A percentile compares a stretch with the other conserved stretches of the same genome.
Evolutionary conservation across 2,329 filamentous ascomycete genomes (phyloP).

Genomic region (Grosmannia serpens): DNA sequence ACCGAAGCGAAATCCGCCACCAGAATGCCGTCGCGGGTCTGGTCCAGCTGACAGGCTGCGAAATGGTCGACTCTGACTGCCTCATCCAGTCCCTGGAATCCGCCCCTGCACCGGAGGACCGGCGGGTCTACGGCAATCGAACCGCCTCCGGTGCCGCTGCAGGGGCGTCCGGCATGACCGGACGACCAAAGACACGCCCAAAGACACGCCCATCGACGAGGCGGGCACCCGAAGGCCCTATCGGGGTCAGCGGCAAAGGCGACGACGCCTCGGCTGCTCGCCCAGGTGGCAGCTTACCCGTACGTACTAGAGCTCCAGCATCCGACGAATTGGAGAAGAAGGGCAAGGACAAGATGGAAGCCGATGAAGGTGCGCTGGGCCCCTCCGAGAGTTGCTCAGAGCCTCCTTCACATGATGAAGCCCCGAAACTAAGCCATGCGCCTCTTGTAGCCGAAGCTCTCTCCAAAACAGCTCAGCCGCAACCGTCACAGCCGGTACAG

Average conservation of each 20-base stretch:
- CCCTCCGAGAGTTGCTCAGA: background rate
- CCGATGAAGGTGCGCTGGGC: background rate
- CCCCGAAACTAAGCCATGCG: constrained; percentile 9
- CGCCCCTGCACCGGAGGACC: background rate
- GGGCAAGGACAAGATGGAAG: background rate
- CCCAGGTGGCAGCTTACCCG: constrained; percentile 8
- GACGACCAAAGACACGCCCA: background rate
- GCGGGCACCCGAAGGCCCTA: constrained; percentile 2
- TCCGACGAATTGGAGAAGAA: background rate
- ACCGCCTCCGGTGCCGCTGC: constrained; percentile 4
- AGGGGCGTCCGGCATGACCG: background rate
- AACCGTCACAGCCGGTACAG: constrained; percentile 8
- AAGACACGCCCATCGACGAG: background rate
- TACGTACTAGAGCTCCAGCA: constrained; percentile 12
- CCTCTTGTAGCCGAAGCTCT: constrained; percentile 8
- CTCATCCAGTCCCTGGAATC: constrained; percentile 29
- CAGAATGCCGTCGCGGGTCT: constrained; percentile 59
- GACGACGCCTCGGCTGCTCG: background rate
- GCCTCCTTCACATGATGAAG: background rate
- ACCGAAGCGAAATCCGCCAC: constrained; percentile 58
- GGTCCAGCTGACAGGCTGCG: constrained; percentile 62
- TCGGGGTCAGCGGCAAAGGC: background rate
- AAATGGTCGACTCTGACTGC: constrained; percentile 46
- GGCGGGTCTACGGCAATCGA: background rate
- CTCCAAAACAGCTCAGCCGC: constrained; percentile 7